These are phyloP conservation scores for Salvia sclarea DNA, from an alignment of 305 asterid genomes.

Conservation along the genomic window DNA sequence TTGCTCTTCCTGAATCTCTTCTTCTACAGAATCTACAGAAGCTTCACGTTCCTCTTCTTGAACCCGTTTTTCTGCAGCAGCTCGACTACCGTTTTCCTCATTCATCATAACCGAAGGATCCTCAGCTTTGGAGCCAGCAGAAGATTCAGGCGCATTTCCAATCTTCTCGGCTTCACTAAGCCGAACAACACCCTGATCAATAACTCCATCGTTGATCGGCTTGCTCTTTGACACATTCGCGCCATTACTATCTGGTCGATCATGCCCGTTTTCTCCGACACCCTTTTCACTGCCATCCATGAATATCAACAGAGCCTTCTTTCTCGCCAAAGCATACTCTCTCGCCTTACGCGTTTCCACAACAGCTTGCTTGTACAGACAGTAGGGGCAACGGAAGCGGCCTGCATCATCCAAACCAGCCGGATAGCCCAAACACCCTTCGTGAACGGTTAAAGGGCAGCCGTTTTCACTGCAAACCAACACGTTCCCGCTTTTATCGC, in stretches of 20 bases:
- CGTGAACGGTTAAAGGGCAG: slow-evolving; percentile 71
- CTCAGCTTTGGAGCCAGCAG: slow-evolving; percentile 26
- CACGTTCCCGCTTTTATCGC: slow-evolving; percentile 59
- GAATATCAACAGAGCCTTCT: slow-evolving; percentile 62
- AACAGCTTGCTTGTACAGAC: slow-evolving; percentile 53
- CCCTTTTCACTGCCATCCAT: slow-evolving; percentile 38
- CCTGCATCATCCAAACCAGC: slow-evolving; percentile 54
- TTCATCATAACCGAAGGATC: slow-evolving; percentile 23
- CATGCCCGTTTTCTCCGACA: slow-evolving; percentile 26
- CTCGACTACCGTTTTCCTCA: slow-evolving; percentile 11
- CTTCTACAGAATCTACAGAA: slow-evolving; percentile 28
- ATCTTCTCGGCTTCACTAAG: slow-evolving; percentile 25
- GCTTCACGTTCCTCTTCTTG: slow-evolving; percentile 38
- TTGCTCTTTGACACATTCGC: slow-evolving; percentile 20
- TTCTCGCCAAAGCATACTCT: slow-evolving; percentile 53
- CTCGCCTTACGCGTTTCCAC: slow-evolving; percentile 51
- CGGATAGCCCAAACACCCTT: slow-evolving; percentile 56
- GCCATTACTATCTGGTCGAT: slow-evolving; percentile 17
- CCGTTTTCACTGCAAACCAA: slow-evolving; percentile 58
- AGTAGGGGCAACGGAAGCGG: slow-evolving; percentile 75
- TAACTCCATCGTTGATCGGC: slow-evolving; percentile 10
- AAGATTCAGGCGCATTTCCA: slow-evolving; percentile 14
- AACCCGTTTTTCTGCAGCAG: slow-evolving; percentile 33
- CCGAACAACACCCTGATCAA: slow-evolving; percentile 14
- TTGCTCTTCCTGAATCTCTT: slow-evolving; percentile 32